These are phyloP conservation scores for Magnolia changhungtana DNA, from an alignment of 164 flowering plant species.

Conservation along the genomic window DNA sequence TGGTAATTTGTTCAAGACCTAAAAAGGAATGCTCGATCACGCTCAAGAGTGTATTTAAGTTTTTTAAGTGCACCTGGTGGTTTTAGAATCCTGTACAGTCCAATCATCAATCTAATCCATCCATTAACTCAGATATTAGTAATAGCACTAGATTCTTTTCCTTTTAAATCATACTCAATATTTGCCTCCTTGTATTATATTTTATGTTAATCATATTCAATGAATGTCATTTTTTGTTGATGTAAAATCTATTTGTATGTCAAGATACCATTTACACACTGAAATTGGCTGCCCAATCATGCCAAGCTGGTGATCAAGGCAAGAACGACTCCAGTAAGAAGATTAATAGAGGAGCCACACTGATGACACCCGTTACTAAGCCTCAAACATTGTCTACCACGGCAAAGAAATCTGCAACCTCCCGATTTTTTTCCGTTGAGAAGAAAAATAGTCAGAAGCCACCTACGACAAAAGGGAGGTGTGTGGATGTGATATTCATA, in stretches of 20 bases:
- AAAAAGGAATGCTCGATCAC: too few species aligned
- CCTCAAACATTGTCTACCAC: constrained; percentile 20
- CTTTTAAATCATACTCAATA: background rate
- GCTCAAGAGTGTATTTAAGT: too few species aligned
- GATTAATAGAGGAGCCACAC: constrained; percentile 17
- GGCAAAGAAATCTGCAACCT: constrained; percentile 23
- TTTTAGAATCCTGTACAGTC: too few species aligned
- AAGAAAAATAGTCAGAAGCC: constrained; percentile 1
- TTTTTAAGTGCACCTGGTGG: too few species aligned
- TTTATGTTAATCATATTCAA: too few species aligned
- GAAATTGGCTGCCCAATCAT: constrained; percentile 52
- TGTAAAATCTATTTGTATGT: constrained; percentile 50
- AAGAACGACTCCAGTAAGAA: constrained; percentile 29
- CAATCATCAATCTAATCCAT: too few species aligned
- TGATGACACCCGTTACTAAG: constrained; percentile 12
- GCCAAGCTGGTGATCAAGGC: constrained; percentile 23
- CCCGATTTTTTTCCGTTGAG: background rate
- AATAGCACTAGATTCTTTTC: too few species aligned
- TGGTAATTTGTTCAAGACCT: too few species aligned
- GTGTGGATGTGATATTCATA: background rate
- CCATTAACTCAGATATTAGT: too few species aligned
- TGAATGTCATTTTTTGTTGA: background rate
- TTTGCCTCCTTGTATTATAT: background rate
- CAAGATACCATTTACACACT: constrained; percentile 54
- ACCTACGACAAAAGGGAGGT: constrained; percentile 14